phyloP scores from a whole-genome alignment of 1,284 basidiomycete species.

The Amylostereum areolatum region DNA sequence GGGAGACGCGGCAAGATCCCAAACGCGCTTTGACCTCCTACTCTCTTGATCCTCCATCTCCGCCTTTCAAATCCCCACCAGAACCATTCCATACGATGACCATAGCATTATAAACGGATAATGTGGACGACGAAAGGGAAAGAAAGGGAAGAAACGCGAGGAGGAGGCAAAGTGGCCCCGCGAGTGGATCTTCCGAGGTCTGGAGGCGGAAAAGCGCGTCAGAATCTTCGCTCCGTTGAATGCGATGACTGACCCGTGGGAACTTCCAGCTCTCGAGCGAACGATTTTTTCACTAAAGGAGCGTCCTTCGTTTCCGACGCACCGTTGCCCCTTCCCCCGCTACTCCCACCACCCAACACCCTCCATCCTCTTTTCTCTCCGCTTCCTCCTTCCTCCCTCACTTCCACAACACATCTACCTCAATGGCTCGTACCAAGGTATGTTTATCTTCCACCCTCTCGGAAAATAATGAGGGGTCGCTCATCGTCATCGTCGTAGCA shows the following conservation, averaged over 20 bases:
- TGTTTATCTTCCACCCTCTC: conserved; percentile 15
- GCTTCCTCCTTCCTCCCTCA: conserved; percentile 14
- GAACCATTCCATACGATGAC: no score
- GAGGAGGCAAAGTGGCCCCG: not conserved
- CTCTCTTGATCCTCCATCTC: no score
- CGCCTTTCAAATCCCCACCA: no score
- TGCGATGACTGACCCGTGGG: not conserved
- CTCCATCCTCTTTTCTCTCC: conserved; percentile 23
- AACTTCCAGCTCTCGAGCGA: conserved; percentile 3
- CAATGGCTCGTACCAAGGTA: conserved; percentile 76
- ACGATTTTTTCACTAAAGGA: conserved; percentile 9
- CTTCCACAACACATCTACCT: conserved; percentile 13
- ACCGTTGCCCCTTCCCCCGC: conserved; percentile 16
- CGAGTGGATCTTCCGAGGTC: conserved; percentile 12
- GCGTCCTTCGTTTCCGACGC: conserved; percentile 22
- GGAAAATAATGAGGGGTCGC: conserved; percentile 4
- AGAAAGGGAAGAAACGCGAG: conserved; percentile 4
- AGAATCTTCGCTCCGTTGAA: conserved; percentile 11
- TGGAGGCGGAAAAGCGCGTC: conserved; percentile 14
- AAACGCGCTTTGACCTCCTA: no score
- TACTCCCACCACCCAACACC: conserved; percentile 32
- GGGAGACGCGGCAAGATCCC: no score
- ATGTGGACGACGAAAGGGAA: not conserved
- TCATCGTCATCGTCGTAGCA: conserved; percentile 43
- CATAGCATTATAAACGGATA: not conserved